Percentiles rank a stretch among this genome's conserved stretches.
phyloP scores from a whole-genome alignment of 2,329 filamentous ascomycete genomes.

The Colletotrichum karsti region DNA sequence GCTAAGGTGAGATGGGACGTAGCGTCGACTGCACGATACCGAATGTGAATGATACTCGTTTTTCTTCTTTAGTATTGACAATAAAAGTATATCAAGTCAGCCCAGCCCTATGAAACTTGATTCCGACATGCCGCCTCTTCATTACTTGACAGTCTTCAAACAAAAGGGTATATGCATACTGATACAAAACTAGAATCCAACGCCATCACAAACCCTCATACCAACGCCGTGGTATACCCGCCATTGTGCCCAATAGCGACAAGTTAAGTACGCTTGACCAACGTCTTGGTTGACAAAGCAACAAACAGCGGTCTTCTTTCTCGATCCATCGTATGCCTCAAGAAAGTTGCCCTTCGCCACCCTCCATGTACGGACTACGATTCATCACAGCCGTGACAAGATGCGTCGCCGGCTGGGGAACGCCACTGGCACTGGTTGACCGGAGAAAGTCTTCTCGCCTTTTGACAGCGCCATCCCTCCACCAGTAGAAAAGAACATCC shows the following conservation, averaged over 20 bases:
- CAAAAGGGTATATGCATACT: too few relatives aligned
- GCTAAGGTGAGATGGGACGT: too few relatives aligned
- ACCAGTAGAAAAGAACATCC: slow-evolving; percentile 49
- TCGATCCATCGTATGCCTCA: background rate
- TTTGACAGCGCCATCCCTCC: slow-evolving; percentile 35
- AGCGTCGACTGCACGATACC: too few relatives aligned
- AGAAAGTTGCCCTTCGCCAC: background rate
- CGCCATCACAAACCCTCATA: background rate
- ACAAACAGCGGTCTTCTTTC: background rate
- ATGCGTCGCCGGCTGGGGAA: background rate
- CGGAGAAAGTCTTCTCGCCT: slow-evolving; percentile 8
- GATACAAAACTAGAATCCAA: background rate
- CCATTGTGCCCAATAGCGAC: too few relatives aligned
- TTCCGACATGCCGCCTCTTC: too few relatives aligned
- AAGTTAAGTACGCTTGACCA: background rate
- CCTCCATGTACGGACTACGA: background rate
- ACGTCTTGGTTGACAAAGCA: too few relatives aligned
- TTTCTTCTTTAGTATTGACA: too few relatives aligned
- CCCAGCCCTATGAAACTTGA: too few relatives aligned
- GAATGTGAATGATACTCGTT: too few relatives aligned
- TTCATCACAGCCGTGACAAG: background rate
- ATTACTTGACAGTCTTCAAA: too few relatives aligned
- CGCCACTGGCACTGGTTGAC: slow-evolving; percentile 14
- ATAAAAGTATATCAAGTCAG: too few relatives aligned
- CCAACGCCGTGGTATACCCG: background rate